Conservation (phyloP, 768 basidiomycete species). For the Xanthoconium stramineum region DNA sequence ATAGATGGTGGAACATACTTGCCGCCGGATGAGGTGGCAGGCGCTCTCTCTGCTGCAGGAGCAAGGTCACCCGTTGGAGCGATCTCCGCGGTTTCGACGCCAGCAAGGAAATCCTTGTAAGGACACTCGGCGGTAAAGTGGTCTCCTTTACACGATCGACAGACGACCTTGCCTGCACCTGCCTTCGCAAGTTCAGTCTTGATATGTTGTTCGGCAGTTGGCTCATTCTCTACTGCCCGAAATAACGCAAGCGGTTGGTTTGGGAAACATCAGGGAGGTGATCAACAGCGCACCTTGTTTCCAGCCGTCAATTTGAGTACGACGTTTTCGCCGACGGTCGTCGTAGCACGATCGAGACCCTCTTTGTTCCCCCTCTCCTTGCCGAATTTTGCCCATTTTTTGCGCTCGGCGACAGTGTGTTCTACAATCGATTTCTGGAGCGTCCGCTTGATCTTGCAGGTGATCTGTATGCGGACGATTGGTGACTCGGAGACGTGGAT, state of each 20-base stretch:
- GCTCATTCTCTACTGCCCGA: conserved; percentile 65
- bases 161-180: conserved; percentile 85
- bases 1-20: conserved; percentile 96
- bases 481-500: background rate
- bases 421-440: conserved; percentile 92
- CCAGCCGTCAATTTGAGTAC: conserved; percentile 59
- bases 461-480: conserved; percentile 54
- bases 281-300: conserved; percentile 48
- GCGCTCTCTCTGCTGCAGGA: conserved; percentile 32
- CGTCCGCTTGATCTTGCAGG: conserved; percentile 78
- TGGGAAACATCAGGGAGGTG: background rate
- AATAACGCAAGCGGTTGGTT: background rate
- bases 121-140: conserved; percentile 99
- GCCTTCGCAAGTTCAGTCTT: conserved; percentile 67
- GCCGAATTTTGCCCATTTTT: conserved; percentile 93
- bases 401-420: conserved; percentile 89
- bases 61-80: conserved; percentile 38
- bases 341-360: conserved; percentile 91
- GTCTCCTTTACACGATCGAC: conserved; percentile 92
- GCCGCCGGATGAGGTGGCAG: conserved; percentile 46
- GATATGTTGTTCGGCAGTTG: conserved; percentile 57
- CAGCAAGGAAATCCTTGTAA: conserved; percentile 90
- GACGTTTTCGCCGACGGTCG: conserved; percentile 81
- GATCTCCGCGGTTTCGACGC: conserved; percentile 55
- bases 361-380: conserved; percentile 81